Conservation (phyloP, 768 basidiomycete species). For the Coprinopsis strossmayeri region DNA sequence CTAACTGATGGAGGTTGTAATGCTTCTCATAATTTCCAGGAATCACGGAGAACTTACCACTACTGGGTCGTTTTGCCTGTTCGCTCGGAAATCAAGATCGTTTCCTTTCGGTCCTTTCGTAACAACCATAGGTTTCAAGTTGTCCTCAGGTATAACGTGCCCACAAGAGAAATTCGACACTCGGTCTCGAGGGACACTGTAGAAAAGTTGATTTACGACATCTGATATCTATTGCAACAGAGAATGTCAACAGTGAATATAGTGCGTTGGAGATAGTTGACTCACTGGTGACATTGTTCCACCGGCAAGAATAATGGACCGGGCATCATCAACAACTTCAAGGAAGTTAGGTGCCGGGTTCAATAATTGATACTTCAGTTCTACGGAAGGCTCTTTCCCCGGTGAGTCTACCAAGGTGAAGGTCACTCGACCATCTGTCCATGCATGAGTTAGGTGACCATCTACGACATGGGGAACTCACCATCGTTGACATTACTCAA, state of each 20-base stretch:
- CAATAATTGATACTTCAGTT: slow-evolving; percentile 85
- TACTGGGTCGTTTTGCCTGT: slow-evolving; percentile 57
- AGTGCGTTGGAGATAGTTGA: slow-evolving; percentile 3
- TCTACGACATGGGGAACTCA: slow-evolving; percentile 17
- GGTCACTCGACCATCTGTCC: slow-evolving; percentile 68
- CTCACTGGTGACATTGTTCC: slow-evolving; percentile 98
- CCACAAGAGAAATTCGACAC: slow-evolving; percentile 85
- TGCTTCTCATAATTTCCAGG: slow-evolving; percentile 5
- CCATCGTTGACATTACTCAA: slow-evolving; percentile 77
- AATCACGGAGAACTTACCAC: slow-evolving; percentile 38
- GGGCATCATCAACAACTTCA: slow-evolving; percentile 75
- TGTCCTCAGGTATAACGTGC: slow-evolving; percentile 81
- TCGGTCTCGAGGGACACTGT: slow-evolving; percentile 49
- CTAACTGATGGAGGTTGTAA: slow-evolving; percentile 41
- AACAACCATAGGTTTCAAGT: slow-evolving; percentile 71
- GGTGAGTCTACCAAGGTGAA: slow-evolving; percentile 38
- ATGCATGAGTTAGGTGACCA: slow-evolving; percentile 1
- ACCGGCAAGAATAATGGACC: slow-evolving; percentile 87
- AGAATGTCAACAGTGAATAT: neutral
- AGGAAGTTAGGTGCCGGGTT: slow-evolving; percentile 86
- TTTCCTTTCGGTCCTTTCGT: slow-evolving; percentile 68
- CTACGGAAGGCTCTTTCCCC: slow-evolving; percentile 37
- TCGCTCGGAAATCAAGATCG: slow-evolving; percentile 77
- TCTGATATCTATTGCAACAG: slow-evolving; percentile 69
- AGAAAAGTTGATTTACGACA: slow-evolving; percentile 75